Evolutionary conservation across 73 alveolate genomes (phyloP).

Genomic region (Tetrahymena elliotti): DNA sequence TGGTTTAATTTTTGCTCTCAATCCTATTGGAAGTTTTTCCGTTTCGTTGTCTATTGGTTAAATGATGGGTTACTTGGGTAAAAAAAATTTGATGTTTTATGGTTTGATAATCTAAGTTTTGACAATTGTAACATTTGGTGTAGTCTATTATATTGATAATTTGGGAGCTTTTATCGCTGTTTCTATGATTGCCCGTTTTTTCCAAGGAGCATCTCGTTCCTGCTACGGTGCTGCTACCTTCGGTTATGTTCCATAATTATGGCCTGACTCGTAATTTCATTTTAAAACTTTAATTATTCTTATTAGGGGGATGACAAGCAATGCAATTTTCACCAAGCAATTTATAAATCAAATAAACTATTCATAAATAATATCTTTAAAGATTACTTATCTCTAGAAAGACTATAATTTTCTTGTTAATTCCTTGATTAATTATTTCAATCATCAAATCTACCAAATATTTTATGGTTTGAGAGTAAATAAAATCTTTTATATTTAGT

Average conservation of each 20-base stretch:
- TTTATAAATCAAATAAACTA: neutral
- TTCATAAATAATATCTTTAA: neutral
- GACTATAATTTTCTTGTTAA: too few species aligned
- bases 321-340: neutral
- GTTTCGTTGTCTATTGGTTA: slow-evolving; percentile 29
- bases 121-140: slow-evolving; percentile 17
- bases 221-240: slow-evolving; percentile 36
- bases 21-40: slow-evolving; percentile 36
- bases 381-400: too few species aligned
- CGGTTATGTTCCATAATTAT: slow-evolving; percentile 20
- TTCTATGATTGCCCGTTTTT: slow-evolving; percentile 21
- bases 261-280: slow-evolving; percentile 32
- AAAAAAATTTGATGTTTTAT: slow-evolving; percentile 20
- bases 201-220: slow-evolving; percentile 36
- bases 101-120: slow-evolving; percentile 19
- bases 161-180: slow-evolving; percentile 6
- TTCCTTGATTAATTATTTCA: too few species aligned
- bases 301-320: too few species aligned
- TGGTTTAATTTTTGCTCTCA: slow-evolving; percentile 28
- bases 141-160: slow-evolving; percentile 7
- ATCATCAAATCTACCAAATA: neutral
- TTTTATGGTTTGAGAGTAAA: too few species aligned
- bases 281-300: neutral
- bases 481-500: too few species aligned
- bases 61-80: slow-evolving; percentile 34